Evolutionary conservation across 495 filamentous ascomycete genomes (phyloP), one percentile per base, ranked within the genome.

Genomic region (Tuber aestivum): DNA sequence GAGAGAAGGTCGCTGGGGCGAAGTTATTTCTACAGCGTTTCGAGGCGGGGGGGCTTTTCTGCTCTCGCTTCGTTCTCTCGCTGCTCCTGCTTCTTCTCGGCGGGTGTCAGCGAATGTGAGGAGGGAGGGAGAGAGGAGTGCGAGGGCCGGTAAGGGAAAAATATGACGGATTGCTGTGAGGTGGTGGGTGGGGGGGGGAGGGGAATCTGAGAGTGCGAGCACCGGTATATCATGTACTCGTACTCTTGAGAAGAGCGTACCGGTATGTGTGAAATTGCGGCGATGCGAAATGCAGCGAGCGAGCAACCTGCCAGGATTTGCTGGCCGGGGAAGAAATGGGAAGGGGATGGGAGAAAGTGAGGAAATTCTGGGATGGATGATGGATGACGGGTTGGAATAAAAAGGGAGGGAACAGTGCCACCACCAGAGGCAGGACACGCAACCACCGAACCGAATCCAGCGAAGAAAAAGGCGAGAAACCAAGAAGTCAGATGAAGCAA

Each of bases 401-500:
- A 72, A 79, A 75, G 68, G 72, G 74, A 40, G 61, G 42, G 74
- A 79, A 79, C 76, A 79, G 76, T 79, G 78, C 72, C 78, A 79
- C 78, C 78, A 48, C 16, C 9, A 44, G 77, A 78, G 75, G 76
- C 77, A 79, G 78, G 72, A 79, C 78, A 79, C 78, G 78, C 78
- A 79, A 70, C 77, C n/a, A n/a, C 70, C 37, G 69, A 45, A 48
- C 75, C 78, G 32, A 72, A 72, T 44, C 23, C 74, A 75, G 74
- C 69, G 71, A 32, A 61, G 20, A 65, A 3, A 12, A 65, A n/a
- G 27, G 12, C 56, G 27, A 65, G 56, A 65, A 65, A 65, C 35
- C 56, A 65, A 32, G 56, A 65, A 65, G 56, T 72, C 21, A 8
- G 45, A 68, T 61, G 70, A 35, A 8, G 45, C 48, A 72, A 45